These are phyloP conservation scores for Dothidotthia symphoricarpi DNA, from an alignment of 2,329 filamentous ascomycete species.

Conservation along the genomic window DNA sequence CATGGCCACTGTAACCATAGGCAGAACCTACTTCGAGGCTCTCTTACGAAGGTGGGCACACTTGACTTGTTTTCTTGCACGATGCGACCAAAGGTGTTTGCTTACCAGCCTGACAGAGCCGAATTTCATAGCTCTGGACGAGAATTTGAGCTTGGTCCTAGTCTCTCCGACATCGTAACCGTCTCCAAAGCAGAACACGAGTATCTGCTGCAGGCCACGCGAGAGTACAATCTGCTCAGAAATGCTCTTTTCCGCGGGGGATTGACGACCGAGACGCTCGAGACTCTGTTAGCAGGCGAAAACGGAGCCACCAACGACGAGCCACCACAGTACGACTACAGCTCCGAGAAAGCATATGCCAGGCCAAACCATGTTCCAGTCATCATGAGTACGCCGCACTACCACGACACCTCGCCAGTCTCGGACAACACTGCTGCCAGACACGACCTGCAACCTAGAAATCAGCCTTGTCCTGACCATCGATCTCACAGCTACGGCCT, in stretches of 20 bases:
- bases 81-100: slow-evolving; percentile 10
- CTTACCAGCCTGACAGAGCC: slow-evolving; percentile 42
- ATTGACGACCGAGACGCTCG: slow-evolving; percentile 50
- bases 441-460: slow-evolving; percentile 14
- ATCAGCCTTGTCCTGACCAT: slow-evolving; percentile 11
- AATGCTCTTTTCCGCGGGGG: slow-evolving; percentile 53
- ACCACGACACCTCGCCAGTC: slow-evolving; percentile 8
- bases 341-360: slow-evolving; percentile 14
- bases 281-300: slow-evolving; percentile 46
- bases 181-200: slow-evolving; percentile 64
- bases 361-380: slow-evolving; percentile 10
- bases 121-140: slow-evolving; percentile 46
- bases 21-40: slow-evolving; percentile 61
- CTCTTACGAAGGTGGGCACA: slow-evolving; percentile 59
- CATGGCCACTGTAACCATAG: slow-evolving; percentile 56
- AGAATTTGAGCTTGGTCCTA: slow-evolving; percentile 39
- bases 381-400: slow-evolving; percentile 5
- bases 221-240: slow-evolving; percentile 54
- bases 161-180: slow-evolving; percentile 47
- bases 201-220: slow-evolving; percentile 48
- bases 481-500: slow-evolving; percentile 19
- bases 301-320: slow-evolving; percentile 15
- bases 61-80: slow-evolving; percentile 1
- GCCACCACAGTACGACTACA: slow-evolving; percentile 12
- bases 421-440: slow-evolving; percentile 23